Evolutionary conservation across 2,329 filamentous ascomycete species (phyloP).

Genomic region (Colletotrichum neosansevieriae): DNA sequence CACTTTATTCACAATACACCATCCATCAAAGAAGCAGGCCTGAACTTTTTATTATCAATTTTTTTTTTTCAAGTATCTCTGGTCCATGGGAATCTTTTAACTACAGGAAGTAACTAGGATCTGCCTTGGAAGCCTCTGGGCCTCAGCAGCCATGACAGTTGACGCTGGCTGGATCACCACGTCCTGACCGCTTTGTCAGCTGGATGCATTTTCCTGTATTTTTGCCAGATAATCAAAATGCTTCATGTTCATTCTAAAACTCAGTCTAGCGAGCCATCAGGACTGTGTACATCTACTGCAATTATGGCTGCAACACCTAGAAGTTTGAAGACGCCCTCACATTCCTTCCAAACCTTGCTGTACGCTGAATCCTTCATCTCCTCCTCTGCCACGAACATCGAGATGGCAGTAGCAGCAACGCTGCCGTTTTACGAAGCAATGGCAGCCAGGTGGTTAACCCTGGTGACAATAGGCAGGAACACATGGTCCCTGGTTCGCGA

Average conservation of each 20-base stretch:
- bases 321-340: constrained; percentile 53
- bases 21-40: no score
- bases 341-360: constrained; percentile 50
- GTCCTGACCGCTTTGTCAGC: constrained; percentile 50
- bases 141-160: constrained; percentile 55
- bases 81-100: background rate
- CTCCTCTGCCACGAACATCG: constrained; percentile 50
- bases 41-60: no score
- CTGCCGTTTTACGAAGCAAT: constrained; percentile 63
- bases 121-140: constrained; percentile 52
- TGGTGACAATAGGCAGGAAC: constrained; percentile 57
- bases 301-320: constrained; percentile 58
- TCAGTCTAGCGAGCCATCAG: constrained; percentile 44
- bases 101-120: constrained; percentile 45
- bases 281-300: constrained; percentile 54
- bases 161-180: constrained; percentile 61
- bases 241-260: constrained; percentile 65
- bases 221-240: constrained; percentile 48
- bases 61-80: no score
- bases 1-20: no score
- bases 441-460: constrained; percentile 60
- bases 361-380: constrained; percentile 47
- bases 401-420: constrained; percentile 62
- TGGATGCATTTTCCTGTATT: background rate
- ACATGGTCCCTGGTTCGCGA: constrained; percentile 44